phyloP scores from a whole-genome alignment of 768 basidiomycete genomes.

The Mrakia frigida region DNA sequence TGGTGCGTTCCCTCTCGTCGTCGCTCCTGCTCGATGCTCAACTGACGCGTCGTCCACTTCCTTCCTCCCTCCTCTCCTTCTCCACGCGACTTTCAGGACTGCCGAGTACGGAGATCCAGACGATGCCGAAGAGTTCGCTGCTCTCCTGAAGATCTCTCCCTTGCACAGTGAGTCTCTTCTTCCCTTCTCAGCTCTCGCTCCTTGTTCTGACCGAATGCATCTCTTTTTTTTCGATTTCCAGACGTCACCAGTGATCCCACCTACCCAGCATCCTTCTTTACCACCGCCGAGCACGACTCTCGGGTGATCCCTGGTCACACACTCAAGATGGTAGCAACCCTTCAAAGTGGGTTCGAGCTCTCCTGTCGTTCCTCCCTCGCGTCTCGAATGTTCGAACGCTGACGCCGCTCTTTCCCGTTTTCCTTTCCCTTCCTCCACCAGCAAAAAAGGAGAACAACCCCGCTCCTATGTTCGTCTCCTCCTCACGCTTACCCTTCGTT shows the following conservation, averaged over 20 bases:
- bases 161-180: slow-evolving; percentile 22
- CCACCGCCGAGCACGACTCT: slow-evolving; percentile 29
- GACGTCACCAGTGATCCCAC: slow-evolving; percentile 5
- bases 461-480: background rate
- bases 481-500: no score
- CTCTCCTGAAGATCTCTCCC: slow-evolving; percentile 26
- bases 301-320: slow-evolving; percentile 32
- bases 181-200: background rate
- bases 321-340: slow-evolving; percentile 24
- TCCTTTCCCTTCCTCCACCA: background rate
- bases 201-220: no score
- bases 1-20: background rate
- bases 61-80: background rate
- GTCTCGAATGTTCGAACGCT: background rate
- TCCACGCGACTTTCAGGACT: background rate
- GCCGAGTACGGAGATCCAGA: slow-evolving; percentile 31
- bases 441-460: slow-evolving; percentile 2
- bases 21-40: background rate
- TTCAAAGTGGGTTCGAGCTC: slow-evolving; percentile 19
- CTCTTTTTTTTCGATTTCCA: background rate
- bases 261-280: slow-evolving; percentile 22
- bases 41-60: background rate
- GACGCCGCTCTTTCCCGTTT: no score
- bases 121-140: slow-evolving; percentile 1
- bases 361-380: background rate